These are phyloP conservation scores for Cryptosporidium xiaoi DNA, from an alignment of 169 alveolate species.

Conservation along the genomic window DNA sequence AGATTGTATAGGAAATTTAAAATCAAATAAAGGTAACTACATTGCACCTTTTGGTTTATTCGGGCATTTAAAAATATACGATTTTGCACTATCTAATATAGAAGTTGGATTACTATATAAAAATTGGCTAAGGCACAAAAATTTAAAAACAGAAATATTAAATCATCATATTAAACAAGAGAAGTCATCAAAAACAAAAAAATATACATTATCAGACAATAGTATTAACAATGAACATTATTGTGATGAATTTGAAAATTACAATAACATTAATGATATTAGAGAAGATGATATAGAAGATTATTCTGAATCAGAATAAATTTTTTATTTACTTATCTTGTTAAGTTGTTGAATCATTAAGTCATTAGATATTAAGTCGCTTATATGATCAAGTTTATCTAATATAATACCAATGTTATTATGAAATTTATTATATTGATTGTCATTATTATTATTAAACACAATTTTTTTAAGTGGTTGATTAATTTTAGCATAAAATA, in stretches of 20 bases:
- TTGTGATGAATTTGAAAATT: neutral
- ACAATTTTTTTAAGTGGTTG: slow-evolving; percentile 31
- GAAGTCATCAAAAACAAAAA: slow-evolving; percentile 55
- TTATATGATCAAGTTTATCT: slow-evolving; percentile 40
- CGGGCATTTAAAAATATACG: slow-evolving; percentile 70
- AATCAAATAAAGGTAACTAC: slow-evolving; percentile 50
- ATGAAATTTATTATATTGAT: slow-evolving; percentile 43
- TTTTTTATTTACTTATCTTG: neutral
- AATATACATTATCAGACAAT: slow-evolving; percentile 4
- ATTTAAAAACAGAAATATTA: slow-evolving; percentile 59
- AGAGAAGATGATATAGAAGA: neutral
- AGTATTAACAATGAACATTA: neutral
- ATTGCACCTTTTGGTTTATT: slow-evolving; percentile 73
- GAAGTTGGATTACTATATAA: slow-evolving; percentile 59
- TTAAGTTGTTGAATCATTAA: slow-evolving; percentile 60
- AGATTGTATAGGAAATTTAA: slow-evolving; percentile 68
- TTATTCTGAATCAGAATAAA: neutral
- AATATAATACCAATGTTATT: slow-evolving; percentile 19
- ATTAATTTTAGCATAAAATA: slow-evolving; percentile 65
- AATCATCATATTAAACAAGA: slow-evolving; percentile 60
- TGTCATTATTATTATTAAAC: neutral
- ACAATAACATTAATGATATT: neutral
- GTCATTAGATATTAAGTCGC: slow-evolving; percentile 58
- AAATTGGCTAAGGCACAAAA: slow-evolving; percentile 47
- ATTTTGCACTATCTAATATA: slow-evolving; percentile 53